A percentile compares a stretch with the other conserved stretches of the same genome.
Evolutionary conservation across 2,329 filamentous ascomycete genomes (phyloP).

Genomic region (Trichophyton verrucosum): DNA sequence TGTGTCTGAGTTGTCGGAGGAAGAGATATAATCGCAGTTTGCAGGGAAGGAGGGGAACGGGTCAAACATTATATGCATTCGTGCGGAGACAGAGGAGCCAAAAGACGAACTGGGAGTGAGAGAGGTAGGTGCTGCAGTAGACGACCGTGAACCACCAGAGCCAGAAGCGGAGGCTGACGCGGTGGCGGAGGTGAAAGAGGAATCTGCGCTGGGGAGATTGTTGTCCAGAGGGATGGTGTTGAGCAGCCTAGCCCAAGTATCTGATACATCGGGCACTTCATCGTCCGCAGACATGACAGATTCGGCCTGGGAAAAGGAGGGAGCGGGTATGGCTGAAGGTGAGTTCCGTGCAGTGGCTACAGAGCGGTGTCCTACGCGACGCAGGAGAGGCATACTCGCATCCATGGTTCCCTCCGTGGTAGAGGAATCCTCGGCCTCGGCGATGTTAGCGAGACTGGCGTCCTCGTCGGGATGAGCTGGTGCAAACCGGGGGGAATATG

Average conservation of each 20-base stretch:
- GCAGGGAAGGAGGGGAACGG: slow-evolving; percentile 5
- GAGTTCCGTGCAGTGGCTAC: slow-evolving; percentile 16
- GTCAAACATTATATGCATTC: slow-evolving; percentile 1
- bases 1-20: slow-evolving; percentile 17
- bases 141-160: neutral
- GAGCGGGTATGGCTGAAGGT: slow-evolving; percentile 7
- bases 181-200: slow-evolving; percentile 60
- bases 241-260: slow-evolving; percentile 67
- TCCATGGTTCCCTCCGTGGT: slow-evolving; percentile 7
- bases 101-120: slow-evolving; percentile 26
- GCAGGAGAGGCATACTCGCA: slow-evolving; percentile 19
- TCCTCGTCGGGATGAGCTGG: slow-evolving; percentile 24
- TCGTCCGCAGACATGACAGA: slow-evolving; percentile 38
- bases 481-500: slow-evolving; percentile 34
- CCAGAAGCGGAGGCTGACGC: slow-evolving; percentile 16
- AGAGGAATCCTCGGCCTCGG: slow-evolving; percentile 1
- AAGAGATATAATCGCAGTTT: slow-evolving; percentile 9
- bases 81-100: slow-evolving; percentile 6
- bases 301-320: neutral
- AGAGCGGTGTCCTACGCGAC: slow-evolving; percentile 26
- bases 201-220: slow-evolving; percentile 64
- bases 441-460: neutral
- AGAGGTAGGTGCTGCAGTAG: slow-evolving; percentile 29
- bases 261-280: slow-evolving; percentile 38
- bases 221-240: slow-evolving; percentile 71